Evolutionary conservation across 2,329 filamentous ascomycete genomes (phyloP).

Genomic region (Parafenestella ontariensis): DNA sequence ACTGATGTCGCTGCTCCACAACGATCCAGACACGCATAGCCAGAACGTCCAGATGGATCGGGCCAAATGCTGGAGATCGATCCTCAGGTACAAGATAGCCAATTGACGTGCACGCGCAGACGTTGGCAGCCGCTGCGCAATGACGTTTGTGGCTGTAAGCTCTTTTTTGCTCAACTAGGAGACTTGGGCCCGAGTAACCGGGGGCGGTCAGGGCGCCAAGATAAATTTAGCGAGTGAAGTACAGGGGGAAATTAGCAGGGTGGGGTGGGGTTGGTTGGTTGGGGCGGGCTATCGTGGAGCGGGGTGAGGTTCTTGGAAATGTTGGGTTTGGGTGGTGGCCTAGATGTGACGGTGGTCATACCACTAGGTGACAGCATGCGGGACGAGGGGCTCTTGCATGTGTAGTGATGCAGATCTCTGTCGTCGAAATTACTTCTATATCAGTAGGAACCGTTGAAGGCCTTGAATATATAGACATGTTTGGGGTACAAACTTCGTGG

Average conservation of each 20-base stretch:
- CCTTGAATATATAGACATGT: too few relatives aligned
- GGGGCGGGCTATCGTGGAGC: neutral
- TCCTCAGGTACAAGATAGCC: neutral
- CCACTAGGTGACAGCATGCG: neutral
- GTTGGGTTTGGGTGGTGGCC: neutral
- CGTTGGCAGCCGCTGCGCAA: constrained; percentile 17
- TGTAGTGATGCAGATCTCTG: neutral
- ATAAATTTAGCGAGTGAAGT: neutral
- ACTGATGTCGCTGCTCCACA: neutral
- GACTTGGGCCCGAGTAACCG: neutral
- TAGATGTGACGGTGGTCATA: neutral
- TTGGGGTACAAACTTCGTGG: too few relatives aligned
- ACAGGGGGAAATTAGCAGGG: neutral
- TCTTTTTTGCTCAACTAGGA: too few relatives aligned
- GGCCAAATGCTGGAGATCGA: constrained; percentile 15
- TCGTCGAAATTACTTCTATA: too few relatives aligned
- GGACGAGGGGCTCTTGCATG: neutral
- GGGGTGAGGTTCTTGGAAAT: neutral
- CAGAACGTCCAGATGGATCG: constrained; percentile 15
- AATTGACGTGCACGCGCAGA: constrained; percentile 1
- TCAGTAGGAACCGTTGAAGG: too few relatives aligned
- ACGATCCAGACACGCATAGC: neutral
- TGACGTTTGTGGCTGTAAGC: constrained; percentile 21
- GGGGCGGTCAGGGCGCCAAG: neutral
- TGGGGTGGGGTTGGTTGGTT: neutral